Evolutionary conservation across 768 basidiomycete species (phyloP), one percentile per base, ranked within the genome.

Genomic region (Rhodotorula kratochvilovae): DNA sequence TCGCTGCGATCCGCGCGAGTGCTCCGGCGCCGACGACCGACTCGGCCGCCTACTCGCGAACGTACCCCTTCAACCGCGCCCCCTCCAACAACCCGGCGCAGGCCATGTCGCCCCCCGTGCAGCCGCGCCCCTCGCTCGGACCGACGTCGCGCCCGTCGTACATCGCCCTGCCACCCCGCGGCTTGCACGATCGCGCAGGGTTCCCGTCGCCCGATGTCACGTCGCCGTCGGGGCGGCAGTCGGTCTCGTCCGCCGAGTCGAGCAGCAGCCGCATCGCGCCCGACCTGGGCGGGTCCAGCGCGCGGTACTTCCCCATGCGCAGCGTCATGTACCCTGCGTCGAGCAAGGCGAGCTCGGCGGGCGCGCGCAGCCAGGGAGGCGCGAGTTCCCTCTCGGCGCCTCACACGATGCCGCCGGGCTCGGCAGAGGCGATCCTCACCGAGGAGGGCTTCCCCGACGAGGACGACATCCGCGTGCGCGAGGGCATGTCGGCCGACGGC

Each of bases 301-400:
- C 65, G 13, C 65, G 70, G 23, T 67, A 67, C 61, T 71, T 71
- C 27, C 70, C 70, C 33, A 71, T 71, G 57, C 54, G 70, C 19
- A 71, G 50, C 57, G 70, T 71, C 61, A 63, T 71, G 61, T 71
- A 71, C 45, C 70, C 70, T 0, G 63, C 70, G 13, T 25, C 33
- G 29, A 27, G 42, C 46, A 51, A 31, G 27, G 46, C 29, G 12
- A n/a, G 61, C 36, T 46, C 48, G 25, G 39, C 50, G 21, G n/a
- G 58, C 31, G 55, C 64, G 19, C 35, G 65, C 60, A 54, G 43
- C 23, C 39, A 46, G 29, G 43, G 59, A n/a, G 13, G 53, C 29
- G 36, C 59, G 25, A 46, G 46, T 16, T 33, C 46, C 31, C 33
- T 17, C 19, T 57, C 36, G 35, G 21, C 5, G 56, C 33, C 56